Evolutionary conservation across 768 basidiomycete species (phyloP).

Genomic region (Psilocybe sp.): DNA sequence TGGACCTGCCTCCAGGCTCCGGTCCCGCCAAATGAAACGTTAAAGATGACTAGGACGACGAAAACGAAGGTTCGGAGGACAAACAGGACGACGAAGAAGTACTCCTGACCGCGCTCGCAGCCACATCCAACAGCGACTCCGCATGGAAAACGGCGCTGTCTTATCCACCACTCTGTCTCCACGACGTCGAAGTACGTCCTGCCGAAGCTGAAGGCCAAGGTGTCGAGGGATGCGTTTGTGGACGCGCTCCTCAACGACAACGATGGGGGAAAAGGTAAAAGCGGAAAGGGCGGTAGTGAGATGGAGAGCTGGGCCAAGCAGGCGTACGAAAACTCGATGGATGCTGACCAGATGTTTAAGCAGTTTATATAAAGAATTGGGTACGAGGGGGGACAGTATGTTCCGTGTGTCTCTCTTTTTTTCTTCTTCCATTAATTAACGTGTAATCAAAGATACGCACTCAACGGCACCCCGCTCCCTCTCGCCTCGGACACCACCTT

Average conservation of each 20-base stretch:
- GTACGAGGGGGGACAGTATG: constrained; percentile 77
- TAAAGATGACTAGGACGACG: constrained; percentile 31
- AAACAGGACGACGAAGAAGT: constrained; percentile 49
- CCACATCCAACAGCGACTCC: constrained; percentile 52
- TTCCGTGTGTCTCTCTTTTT: constrained; percentile 56
- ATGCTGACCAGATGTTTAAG: constrained; percentile 84
- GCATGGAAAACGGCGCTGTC: constrained; percentile 66
- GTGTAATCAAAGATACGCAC: too few species aligned
- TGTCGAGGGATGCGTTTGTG: constrained; percentile 41
- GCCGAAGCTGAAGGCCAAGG: constrained; percentile 47
- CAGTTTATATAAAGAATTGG: constrained; percentile 73
- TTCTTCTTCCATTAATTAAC: not conserved
- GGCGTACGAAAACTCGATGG: constrained; percentile 75
- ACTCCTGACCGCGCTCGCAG: constrained; percentile 56
- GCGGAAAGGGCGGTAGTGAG: constrained; percentile 8
- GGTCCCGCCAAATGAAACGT: too few species aligned
- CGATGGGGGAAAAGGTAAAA: constrained; percentile 18
- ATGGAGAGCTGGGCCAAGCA: constrained; percentile 57
- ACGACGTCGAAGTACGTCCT: constrained; percentile 73
- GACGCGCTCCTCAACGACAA: constrained; percentile 31
- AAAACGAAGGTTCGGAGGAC: too few species aligned
- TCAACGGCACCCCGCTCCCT: too few species aligned
- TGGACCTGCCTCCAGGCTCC: constrained; percentile 6
- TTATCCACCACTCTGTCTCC: constrained; percentile 72
- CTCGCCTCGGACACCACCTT: too few species aligned